phyloP scores from a whole-genome alignment of 306 rosid genomes.

The Pyrus bretschneideri region DNA sequence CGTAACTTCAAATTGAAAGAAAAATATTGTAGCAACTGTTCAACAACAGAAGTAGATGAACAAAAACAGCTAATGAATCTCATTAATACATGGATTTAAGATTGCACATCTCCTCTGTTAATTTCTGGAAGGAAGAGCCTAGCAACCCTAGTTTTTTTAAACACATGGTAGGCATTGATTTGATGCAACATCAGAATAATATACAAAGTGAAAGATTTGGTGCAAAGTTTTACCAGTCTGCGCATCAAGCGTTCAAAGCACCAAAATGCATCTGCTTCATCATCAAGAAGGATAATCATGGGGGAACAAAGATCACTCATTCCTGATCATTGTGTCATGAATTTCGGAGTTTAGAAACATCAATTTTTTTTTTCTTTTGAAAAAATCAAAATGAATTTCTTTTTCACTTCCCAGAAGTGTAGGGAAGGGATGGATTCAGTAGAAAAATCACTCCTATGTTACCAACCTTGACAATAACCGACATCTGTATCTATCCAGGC shows the following conservation, averaged over 20 bases:
- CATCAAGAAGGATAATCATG: slow-evolving; percentile 88
- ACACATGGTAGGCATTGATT: neutral
- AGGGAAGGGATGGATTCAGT: neutral
- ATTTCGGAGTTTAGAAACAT: slow-evolving; percentile 22
- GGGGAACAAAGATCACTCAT: slow-evolving; percentile 99
- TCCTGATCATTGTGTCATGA: slow-evolving; percentile 50
- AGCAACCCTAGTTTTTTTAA: neutral
- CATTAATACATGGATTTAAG: neutral
- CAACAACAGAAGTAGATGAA: neutral
- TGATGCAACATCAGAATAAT: neutral
- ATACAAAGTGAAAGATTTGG: neutral
- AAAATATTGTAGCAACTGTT: neutral
- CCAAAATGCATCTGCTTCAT: slow-evolving; percentile 99
- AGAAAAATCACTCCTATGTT: neutral
- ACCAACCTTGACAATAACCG: slow-evolving; percentile 93
- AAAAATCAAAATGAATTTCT: neutral
- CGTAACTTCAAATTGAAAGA: neutral
- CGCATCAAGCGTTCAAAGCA: slow-evolving; percentile 99
- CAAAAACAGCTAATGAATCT: neutral
- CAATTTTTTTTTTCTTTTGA: neutral
- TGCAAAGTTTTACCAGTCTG: slow-evolving; percentile 62
- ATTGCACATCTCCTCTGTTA: neutral
- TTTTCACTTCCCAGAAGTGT: neutral
- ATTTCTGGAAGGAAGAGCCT: neutral
- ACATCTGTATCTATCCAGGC: slow-evolving; percentile 95